Base-by-base conservation (phyloP, 202 grass and related monocot species). In the Musa balbisiana region DNA sequence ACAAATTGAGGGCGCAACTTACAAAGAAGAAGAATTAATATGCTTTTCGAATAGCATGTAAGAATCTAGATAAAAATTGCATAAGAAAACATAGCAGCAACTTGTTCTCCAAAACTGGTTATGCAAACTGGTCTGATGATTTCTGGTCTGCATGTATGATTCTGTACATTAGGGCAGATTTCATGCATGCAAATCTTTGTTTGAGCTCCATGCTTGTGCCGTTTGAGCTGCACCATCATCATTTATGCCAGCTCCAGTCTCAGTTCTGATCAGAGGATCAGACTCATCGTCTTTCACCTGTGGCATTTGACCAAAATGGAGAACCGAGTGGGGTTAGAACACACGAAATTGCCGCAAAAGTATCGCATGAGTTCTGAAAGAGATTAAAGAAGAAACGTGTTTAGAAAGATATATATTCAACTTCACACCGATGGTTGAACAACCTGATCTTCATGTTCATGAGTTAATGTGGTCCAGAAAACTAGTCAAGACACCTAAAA, bases 201-300 rank as follows among this genome's bases (percentile, higher is more conserved):
- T 81, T 33, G 70, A 77, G 71, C 76, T 85, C 75, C 83, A 80
- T 77, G 54, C 55, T 3, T 65, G 83, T 0, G 73, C 78, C 77
- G 77, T 85, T 55, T 73, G 73, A 51, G 64, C 82, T 50, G 26
- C 78, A 67, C 55, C 83, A 27, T 67, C 78, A 22, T 73, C 66
- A 73, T 76, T 71, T 69, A 77, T 53, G 51, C 52, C 56, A 20
- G 72, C 56, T 81, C 83, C 83, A 72, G 51, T 51, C 74, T 85
- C 83, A 17, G 77, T 21, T 17, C 87, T 71, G 74, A 96, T 84
- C 80, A 96, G 83, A 22, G 90, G 90, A 78, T 86, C 88, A 2
- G 89, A 92, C 64, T 96, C 92, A 0, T 69, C 67, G 73, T 92
- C 90, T 33, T 92, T 92, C 25, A 55, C 92, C 87, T 92, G 76